Conservation (phyloP, 2,329 filamentous ascomycete genomes). For the Beauveria sp. region DNA sequence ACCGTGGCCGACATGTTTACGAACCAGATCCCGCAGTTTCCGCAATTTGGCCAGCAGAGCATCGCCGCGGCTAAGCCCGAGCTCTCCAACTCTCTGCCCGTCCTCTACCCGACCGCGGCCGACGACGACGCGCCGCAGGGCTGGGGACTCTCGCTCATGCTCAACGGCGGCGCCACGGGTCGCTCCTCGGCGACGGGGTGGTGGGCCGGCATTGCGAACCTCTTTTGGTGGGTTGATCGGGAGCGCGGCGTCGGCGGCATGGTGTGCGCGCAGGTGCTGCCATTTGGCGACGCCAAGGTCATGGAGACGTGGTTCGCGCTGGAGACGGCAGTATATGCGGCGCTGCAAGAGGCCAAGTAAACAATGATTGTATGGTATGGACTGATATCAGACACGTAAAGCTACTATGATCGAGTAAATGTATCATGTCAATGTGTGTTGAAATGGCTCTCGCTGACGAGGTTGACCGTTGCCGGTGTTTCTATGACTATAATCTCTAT, state of each 20-base stretch:
- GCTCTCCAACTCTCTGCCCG: constrained; percentile 37
- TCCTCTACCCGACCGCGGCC: constrained; percentile 39
- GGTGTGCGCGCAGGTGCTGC: constrained; percentile 42
- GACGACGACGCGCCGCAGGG: constrained; percentile 45
- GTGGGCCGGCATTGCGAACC: constrained; percentile 54
- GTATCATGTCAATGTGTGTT: not conserved
- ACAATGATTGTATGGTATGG: too few relatives aligned
- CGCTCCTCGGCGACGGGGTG: constrained; percentile 41
- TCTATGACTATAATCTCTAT: not conserved
- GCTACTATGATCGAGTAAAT: not conserved
- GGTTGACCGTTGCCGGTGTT: not conserved
- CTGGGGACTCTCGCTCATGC: constrained; percentile 55
- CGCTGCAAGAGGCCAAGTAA: not conserved
- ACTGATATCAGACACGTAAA: too few relatives aligned
- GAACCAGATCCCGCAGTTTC: constrained; percentile 52
- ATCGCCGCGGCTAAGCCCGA: constrained; percentile 40
- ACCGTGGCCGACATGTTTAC: constrained; percentile 58
- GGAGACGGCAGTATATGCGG: constrained; percentile 31
- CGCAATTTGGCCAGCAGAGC: constrained; percentile 39
- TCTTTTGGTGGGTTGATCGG: constrained; percentile 57
- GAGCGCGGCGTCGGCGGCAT: constrained; percentile 51
- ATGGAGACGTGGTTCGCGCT: constrained; percentile 31
- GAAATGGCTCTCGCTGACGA: not conserved
- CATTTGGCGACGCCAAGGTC: constrained; percentile 38
- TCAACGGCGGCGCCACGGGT: constrained; percentile 43